Percentiles rank a stretch among this genome's conserved stretches.
Conservation (phyloP, 345 rosid genomes). For the Gynandropsis gynandra region DNA sequence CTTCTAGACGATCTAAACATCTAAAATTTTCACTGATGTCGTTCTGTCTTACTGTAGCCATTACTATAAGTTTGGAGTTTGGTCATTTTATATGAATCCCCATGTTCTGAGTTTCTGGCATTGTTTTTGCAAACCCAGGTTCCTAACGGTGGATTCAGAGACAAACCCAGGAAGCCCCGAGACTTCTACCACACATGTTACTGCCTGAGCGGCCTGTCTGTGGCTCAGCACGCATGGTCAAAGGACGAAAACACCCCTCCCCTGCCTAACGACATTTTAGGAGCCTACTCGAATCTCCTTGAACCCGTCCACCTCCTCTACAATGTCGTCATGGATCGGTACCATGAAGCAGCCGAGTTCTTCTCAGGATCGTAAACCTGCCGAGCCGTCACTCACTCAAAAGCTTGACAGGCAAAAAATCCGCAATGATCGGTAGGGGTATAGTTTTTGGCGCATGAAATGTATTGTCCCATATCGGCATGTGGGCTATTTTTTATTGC, state of each 20-base stretch:
- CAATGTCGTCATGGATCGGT: conserved; percentile 61
- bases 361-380: conserved; percentile 21
- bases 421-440: not conserved
- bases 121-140: conserved; percentile 32
- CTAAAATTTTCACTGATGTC: no score
- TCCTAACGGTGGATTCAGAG: conserved; percentile 71
- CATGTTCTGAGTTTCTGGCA: not conserved
- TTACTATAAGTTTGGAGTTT: no score
- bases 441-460: not conserved
- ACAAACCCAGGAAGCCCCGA: conserved; percentile 67
- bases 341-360: conserved; percentile 60
- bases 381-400: conserved; percentile 5
- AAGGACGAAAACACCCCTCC: conserved; percentile 53
- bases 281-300: conserved; percentile 64
- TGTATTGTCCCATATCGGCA: no score
- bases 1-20: no score
- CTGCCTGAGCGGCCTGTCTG: conserved; percentile 80
- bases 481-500: no score
- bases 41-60: no score
- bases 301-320: conserved; percentile 73
- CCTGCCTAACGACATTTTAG: conserved; percentile 45
- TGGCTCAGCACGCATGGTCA: conserved; percentile 58
- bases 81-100: no score
- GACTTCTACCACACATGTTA: conserved; percentile 94
- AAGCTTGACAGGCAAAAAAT: not conserved